These are phyloP conservation scores for Backusella tuberculispora DNA, from an alignment of 192 early-diverging fungal genomes.

Conservation along the genomic window DNA sequence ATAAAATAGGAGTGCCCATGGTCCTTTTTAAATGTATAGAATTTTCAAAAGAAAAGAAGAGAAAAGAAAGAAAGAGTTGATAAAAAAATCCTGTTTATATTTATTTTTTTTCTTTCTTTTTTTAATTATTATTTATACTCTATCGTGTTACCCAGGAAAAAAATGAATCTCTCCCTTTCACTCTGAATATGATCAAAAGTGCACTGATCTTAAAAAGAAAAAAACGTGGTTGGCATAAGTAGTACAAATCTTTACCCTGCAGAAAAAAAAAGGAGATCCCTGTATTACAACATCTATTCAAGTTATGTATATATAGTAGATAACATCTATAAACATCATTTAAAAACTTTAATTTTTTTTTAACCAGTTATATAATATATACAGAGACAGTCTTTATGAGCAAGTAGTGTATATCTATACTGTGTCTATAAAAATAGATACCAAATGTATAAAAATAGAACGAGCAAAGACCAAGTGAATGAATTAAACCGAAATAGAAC, in stretches of 20 bases:
- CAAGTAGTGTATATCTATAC: neutral
- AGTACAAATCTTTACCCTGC: conserved; percentile 11
- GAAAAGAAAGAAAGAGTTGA: neutral
- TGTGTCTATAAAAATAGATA: neutral
- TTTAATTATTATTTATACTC: no score
- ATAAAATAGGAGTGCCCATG: conserved; percentile 6
- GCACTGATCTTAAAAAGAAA: neutral
- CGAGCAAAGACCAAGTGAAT: neutral
- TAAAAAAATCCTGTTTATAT: no score
- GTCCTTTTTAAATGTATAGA: neutral
- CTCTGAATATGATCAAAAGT: neutral
- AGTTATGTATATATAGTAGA: neutral
- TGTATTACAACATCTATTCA: neutral
- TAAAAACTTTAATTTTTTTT: no score
- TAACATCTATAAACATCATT: neutral
- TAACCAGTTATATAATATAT: no score
- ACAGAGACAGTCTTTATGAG: no score
- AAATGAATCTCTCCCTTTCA: no score
- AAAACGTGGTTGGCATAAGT: conserved; percentile 2
- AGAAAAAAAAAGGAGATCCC: neutral
- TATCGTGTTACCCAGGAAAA: no score
- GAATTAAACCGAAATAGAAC: neutral
- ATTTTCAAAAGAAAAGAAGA: neutral
- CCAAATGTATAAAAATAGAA: neutral
- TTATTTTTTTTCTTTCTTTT: no score